These are phyloP conservation scores for Favolaschia claudopus DNA, from an alignment of 768 basidiomycete species.

Conservation along the genomic window DNA sequence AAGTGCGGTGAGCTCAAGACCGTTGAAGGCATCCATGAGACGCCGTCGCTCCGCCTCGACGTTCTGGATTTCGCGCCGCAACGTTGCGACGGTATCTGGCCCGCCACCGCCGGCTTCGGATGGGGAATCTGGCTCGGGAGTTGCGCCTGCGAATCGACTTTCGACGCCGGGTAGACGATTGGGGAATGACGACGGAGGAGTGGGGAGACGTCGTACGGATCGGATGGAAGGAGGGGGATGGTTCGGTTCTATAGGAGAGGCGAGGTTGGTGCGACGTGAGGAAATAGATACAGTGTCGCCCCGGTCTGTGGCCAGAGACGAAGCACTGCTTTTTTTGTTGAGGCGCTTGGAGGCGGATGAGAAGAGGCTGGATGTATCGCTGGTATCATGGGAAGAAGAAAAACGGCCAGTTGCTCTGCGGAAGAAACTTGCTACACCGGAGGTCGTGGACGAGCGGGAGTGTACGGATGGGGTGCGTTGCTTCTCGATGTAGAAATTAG, in stretches of 20 bases:
- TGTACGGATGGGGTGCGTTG: slow-evolving; percentile 56
- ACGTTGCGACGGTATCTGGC: slow-evolving; percentile 65
- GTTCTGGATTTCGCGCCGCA: slow-evolving; percentile 68
- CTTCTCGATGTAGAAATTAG: slow-evolving; percentile 39
- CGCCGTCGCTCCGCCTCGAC: slow-evolving; percentile 77
- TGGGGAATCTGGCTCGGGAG: slow-evolving; percentile 40
- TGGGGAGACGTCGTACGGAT: slow-evolving; percentile 54
- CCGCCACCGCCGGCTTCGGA: slow-evolving; percentile 67
- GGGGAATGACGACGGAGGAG: slow-evolving; percentile 69
- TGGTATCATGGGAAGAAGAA: slow-evolving; percentile 50
- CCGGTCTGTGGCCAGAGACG: slow-evolving; percentile 56
- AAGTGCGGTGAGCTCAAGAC: slow-evolving; percentile 75
- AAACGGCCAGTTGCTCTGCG: slow-evolving; percentile 55
- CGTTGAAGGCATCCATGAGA: slow-evolving; percentile 81
- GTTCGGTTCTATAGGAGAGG: slow-evolving; percentile 37
- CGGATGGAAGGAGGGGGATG: slow-evolving; percentile 52
- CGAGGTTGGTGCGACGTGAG: slow-evolving; percentile 47
- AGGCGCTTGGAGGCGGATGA: slow-evolving; percentile 37
- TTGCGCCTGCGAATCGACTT: slow-evolving; percentile 43
- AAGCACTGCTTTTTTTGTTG: slow-evolving; percentile 58
- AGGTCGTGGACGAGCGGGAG: slow-evolving; percentile 60
- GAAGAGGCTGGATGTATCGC: slow-evolving; percentile 55
- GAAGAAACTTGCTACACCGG: slow-evolving; percentile 59
- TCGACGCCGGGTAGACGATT: slow-evolving; percentile 46
- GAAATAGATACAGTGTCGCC: slow-evolving; percentile 52